phyloP scores from a whole-genome alignment of 228 moss, liverwort and hornwort species.

The Sphagnum fallax region DNA sequence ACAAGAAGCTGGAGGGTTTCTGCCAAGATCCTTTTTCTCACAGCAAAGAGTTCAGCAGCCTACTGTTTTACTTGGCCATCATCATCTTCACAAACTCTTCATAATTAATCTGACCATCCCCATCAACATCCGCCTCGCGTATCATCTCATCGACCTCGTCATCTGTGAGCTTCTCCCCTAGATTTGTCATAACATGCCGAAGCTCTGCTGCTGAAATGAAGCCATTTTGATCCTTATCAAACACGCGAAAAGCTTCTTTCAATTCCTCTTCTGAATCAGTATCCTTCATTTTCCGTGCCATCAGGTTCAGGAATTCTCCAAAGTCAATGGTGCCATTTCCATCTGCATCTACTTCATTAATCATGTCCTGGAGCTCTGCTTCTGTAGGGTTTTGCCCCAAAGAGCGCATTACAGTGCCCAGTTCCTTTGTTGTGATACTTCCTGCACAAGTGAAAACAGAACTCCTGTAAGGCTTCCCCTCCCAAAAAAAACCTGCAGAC shows the following conservation, averaged over 20 bases:
- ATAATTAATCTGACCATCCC: slow-evolving; percentile 53
- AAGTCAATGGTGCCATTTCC: slow-evolving; percentile 62
- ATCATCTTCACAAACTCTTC: slow-evolving; percentile 67
- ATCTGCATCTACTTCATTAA: slow-evolving; percentile 53
- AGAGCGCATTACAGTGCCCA: slow-evolving; percentile 54
- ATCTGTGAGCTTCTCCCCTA: slow-evolving; percentile 56
- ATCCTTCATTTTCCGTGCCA: slow-evolving; percentile 62
- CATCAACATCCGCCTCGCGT: slow-evolving; percentile 55
- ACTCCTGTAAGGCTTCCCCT: neutral
- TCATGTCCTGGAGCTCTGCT: slow-evolving; percentile 56
- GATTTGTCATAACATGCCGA: slow-evolving; percentile 54
- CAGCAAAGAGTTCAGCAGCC: no score
- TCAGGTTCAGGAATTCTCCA: slow-evolving; percentile 45
- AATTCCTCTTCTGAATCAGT: slow-evolving; percentile 58
- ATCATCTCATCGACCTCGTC: slow-evolving; percentile 64
- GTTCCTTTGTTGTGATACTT: slow-evolving; percentile 45
- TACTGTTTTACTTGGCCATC: slow-evolving; percentile 48
- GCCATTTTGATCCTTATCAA: slow-evolving; percentile 59
- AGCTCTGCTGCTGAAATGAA: slow-evolving; percentile 56
- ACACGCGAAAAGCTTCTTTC: slow-evolving; percentile 63
- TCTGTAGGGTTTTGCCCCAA: slow-evolving; percentile 50
- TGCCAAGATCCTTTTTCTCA: no score
- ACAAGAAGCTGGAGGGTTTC: no score
- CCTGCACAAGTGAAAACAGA: slow-evolving; percentile 7
- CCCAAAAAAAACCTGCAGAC: no score